Percentiles rank a stretch among this genome's conserved stretches.
Conservation (phyloP, 306 rosid genomes). For the Rosa persica region DNA sequence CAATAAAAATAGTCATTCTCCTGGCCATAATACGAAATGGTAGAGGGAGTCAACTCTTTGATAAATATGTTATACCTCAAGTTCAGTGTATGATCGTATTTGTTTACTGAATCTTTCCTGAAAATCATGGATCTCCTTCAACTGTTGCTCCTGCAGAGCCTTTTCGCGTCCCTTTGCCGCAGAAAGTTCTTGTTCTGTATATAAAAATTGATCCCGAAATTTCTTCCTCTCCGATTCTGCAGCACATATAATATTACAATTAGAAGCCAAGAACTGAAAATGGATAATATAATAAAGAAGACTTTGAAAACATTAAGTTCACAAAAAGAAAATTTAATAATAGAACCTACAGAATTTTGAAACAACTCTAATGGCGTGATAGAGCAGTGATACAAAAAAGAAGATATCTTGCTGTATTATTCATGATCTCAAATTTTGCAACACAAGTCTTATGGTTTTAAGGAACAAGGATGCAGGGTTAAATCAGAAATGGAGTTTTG, state of each 20-base stretch:
- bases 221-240: constrained; percentile 75
- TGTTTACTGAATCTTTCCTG: constrained; percentile 68
- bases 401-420: background rate
- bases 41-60: background rate
- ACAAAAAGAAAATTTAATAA: background rate
- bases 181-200: constrained; percentile 76
- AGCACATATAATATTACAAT: constrained; percentile 20
- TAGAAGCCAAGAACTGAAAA: constrained; percentile 12
- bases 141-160: constrained; percentile 69
- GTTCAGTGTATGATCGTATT: constrained; percentile 49
- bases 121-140: constrained; percentile 62
- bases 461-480: background rate
- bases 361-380: background rate
- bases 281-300: background rate
- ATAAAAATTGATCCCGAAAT: constrained; percentile 57
- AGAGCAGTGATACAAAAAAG: constrained; percentile 2
- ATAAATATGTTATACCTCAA: constrained; percentile 46
- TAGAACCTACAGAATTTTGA: background rate
- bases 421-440: background rate
- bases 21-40: constrained; percentile 14
- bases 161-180: constrained; percentile 85
- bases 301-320: background rate
- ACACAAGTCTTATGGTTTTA: background rate
- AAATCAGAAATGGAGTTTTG: background rate
- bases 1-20: background rate